phyloP scores from a whole-genome alignment of 495 filamentous ascomycete species.

The Penicillium ochrochloron region DNA sequence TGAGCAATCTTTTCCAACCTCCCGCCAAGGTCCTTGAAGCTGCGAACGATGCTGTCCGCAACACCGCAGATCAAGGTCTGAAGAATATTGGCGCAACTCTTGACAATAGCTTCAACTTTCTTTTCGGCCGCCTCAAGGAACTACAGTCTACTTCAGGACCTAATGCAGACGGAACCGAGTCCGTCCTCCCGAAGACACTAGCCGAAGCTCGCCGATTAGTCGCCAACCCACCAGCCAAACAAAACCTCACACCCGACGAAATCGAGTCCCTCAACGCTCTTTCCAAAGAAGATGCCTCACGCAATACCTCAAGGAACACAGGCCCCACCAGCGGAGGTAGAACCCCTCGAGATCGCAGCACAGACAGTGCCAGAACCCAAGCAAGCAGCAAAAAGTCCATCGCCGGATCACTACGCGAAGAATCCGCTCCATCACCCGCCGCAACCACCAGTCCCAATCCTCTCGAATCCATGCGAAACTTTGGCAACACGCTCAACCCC shows the following conservation, averaged over 20 bases:
- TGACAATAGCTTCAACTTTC: conserved; percentile 89
- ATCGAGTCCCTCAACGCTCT: conserved; percentile 50
- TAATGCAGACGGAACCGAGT: conserved; percentile 41
- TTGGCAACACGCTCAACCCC: conserved; percentile 83
- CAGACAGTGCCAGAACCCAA: conserved; percentile 72
- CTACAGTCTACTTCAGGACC: conserved; percentile 49
- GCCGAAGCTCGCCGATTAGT: conserved; percentile 91
- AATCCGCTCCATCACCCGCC: conserved; percentile 27
- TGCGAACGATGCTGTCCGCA: conserved; percentile 81
- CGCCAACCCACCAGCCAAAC: conserved; percentile 63
- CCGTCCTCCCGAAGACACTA: conserved; percentile 79
- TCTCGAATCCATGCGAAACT: conserved; percentile 80
- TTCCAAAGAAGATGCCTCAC: conserved; percentile 38
- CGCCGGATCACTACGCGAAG: conserved; percentile 33
- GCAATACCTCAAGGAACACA: conserved; percentile 44
- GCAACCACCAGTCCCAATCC: conserved; percentile 52
- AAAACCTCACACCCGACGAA: conserved; percentile 50
- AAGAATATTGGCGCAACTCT: conserved; percentile 88
- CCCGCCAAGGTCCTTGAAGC: conserved; percentile 78
- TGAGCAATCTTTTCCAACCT: conserved; percentile 84
- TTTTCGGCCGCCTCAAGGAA: conserved; percentile 88
- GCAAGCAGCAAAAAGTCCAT: conserved; percentile 39
- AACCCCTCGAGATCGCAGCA: conserved; percentile 70
- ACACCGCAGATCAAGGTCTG: conserved; percentile 84
- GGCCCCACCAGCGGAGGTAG: conserved; percentile 66